These are phyloP conservation scores for Vitis hybrid DNA, from an alignment of 177 flowering plant genomes.

Conservation along the genomic window DNA sequence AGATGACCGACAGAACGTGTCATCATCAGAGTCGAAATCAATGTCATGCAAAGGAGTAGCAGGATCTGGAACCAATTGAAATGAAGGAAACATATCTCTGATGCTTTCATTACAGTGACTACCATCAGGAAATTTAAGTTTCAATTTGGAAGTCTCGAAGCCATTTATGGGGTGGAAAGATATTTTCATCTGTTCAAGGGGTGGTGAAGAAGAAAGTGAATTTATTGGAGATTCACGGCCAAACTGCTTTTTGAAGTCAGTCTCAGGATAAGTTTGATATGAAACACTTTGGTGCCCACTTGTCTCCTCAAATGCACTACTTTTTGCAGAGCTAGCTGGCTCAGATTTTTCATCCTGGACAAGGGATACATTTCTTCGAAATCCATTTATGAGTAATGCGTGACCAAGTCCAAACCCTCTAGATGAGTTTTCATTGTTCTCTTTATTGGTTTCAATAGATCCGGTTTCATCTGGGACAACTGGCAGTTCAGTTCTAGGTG, in stretches of 20 bases:
- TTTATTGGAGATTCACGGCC: constrained; percentile 30
- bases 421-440: constrained; percentile 31
- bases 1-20: constrained; percentile 78
- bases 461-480: constrained; percentile 17
- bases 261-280: constrained; percentile 21
- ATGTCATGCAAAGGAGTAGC: constrained; percentile 30
- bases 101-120: constrained; percentile 30
- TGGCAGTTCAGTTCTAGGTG: constrained; percentile 17
- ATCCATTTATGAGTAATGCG: constrained; percentile 40
- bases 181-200: constrained; percentile 84
- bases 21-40: constrained; percentile 74
- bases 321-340: constrained; percentile 14
- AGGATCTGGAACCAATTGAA: constrained; percentile 76
- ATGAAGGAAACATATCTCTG: constrained; percentile 67
- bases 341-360: constrained; percentile 26
- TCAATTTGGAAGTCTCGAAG: constrained; percentile 53
- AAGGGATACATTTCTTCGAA: constrained; percentile 35
- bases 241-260: constrained; percentile 22
- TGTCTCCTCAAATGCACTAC: constrained; percentile 25
- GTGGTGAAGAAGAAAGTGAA: constrained; percentile 70
- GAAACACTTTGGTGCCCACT: constrained; percentile 9
- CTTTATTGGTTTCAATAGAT: constrained; percentile 20
- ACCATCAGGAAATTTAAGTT: constrained; percentile 62
- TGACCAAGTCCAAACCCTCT: constrained; percentile 39
- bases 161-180: constrained; percentile 66